Conservation (phyloP, 768 basidiomycete species). For the Kondoa subrosea region DNA sequence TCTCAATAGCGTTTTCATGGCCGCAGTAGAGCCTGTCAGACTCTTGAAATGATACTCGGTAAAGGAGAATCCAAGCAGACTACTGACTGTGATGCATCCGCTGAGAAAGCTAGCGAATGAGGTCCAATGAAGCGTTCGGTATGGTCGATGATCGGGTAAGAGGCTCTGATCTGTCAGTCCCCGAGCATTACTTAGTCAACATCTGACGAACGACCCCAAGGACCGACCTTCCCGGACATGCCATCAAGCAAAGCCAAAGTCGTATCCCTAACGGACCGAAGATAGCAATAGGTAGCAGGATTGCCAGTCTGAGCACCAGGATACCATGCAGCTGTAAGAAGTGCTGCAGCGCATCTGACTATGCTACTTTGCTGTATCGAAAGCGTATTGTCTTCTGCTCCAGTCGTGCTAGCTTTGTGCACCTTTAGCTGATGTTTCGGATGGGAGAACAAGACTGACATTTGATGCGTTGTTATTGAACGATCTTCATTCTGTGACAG, state of each 20-base stretch:
- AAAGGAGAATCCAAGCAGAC: neutral
- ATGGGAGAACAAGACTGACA: slow-evolving; percentile 34
- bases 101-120: slow-evolving; percentile 62
- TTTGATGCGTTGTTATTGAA: slow-evolving; percentile 42
- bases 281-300: slow-evolving; percentile 59
- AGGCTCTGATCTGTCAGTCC: slow-evolving; percentile 56
- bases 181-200: slow-evolving; percentile 7
- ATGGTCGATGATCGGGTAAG: slow-evolving; percentile 82
- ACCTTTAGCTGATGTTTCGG: slow-evolving; percentile 9
- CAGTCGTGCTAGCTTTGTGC: slow-evolving; percentile 2
- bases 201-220: slow-evolving; percentile 4
- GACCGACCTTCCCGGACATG: slow-evolving; percentile 47
- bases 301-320: slow-evolving; percentile 49
- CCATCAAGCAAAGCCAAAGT: slow-evolving; percentile 77
- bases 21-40: slow-evolving; percentile 61
- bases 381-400: neutral
- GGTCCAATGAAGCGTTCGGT: slow-evolving; percentile 81
- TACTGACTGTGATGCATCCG: slow-evolving; percentile 47
- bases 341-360: slow-evolving; percentile 45
- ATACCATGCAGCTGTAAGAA: slow-evolving; percentile 71
- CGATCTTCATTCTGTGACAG: slow-evolving; percentile 58
- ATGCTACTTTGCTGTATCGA: slow-evolving; percentile 27
- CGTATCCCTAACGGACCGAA: slow-evolving; percentile 63
- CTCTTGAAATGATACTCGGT: neutral
- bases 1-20: slow-evolving; percentile 66